Base-by-base conservation (phyloP, 352 stramenopile genomes). In the Globisporangium sylvaticum region DNA sequence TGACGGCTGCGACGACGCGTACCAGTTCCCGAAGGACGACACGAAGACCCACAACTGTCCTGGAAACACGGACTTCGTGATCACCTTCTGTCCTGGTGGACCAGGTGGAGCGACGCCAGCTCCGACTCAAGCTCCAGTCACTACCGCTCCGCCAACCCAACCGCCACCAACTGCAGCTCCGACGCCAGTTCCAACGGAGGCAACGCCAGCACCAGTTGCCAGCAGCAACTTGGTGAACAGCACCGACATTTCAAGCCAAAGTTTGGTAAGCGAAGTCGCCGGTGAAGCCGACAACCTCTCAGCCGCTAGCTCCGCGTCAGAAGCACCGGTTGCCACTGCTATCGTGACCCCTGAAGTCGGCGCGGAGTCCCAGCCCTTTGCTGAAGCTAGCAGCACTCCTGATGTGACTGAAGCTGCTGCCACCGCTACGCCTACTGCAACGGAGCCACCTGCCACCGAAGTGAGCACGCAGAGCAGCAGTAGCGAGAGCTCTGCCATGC, bases 1-100 rank as follows among this genome's bases (percentile, higher is more conserved):
- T 14, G 75, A 84, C 34, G 78, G 77, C 18, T 93, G 84, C 50
- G 61, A 72, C 1, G 84, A 91, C 42, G 84, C 73, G 3, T 90
- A 93, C 58, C 71, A 79, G 27, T 89, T 76, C 67, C 84, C 83
- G 4, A 74, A 74, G 54, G 73, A 85, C 44, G 67, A 81, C 62
- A 73, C 62, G 22, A 84, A 81, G 68, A 81, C 77, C 46, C 75
- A 79, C 62, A 75, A 73, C 57, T 84, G 77, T 62, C 67, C 72
- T 24, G 29, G n/a, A 4, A 63, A 34, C 6, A 79, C 72, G 8
- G 61, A 76, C 31, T 77, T 82, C 58, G 58, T 69, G 14, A 20
- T 84, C 32, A 70, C 63, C 31, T 84, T 84, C 58, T 84, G 74
- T 42, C 73, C 73, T 0, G 68, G 65, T 15, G 79, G 77, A 37